Evolutionary conservation across 2,329 filamentous ascomycete genomes (phyloP), one percentile per base, ranked within the genome.

Genomic region (Aureobasidium uvarum): DNA sequence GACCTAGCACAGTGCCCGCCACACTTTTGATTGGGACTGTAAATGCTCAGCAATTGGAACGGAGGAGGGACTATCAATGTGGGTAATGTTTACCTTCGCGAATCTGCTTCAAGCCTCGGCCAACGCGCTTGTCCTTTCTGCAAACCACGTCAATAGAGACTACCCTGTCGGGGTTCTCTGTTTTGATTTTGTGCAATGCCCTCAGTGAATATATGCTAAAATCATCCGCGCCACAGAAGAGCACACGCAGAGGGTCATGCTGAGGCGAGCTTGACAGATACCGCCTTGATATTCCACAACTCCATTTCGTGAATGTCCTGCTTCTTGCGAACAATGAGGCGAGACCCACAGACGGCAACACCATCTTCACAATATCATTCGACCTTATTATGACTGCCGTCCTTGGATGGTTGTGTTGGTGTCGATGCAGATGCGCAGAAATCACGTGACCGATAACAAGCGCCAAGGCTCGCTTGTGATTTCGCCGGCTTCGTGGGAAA

Each of bases 151-250:
- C 89, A 69, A 99, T 89, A 5, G 90, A 92, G 66, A 83, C 81
- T 64, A 96, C 87, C 13, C 86, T 78, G 20, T 77, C 77, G 7
- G 77, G 72, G 62, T 87, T 83, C 73, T 91, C 89, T 41, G 50
- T 8, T 50, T 33, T 51, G 16, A 76, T 68, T 5, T 78, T 72
- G 70, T 89, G 76, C 39, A 99, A 79, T 6, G 90, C 89, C 66
- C 80, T 79, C 58, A 99, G 81, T 1, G 92, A 91, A 62, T 84
- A 84, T 72, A 89, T 89, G 79, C 94, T 97, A 77, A 98, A 96
- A 2, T 87, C 83, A 76, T 99, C 95, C 3, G 94, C 95, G 68
- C 95, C 95, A 78, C 93, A 98, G 78, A 97, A 99, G 4, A 99
- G 84, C 63, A 99, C 92, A 39, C 88, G 84, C 38, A 99, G 81